Base-by-base conservation (phyloP, 2,329 filamentous ascomycete genomes). In the Nemania diffusa region DNA sequence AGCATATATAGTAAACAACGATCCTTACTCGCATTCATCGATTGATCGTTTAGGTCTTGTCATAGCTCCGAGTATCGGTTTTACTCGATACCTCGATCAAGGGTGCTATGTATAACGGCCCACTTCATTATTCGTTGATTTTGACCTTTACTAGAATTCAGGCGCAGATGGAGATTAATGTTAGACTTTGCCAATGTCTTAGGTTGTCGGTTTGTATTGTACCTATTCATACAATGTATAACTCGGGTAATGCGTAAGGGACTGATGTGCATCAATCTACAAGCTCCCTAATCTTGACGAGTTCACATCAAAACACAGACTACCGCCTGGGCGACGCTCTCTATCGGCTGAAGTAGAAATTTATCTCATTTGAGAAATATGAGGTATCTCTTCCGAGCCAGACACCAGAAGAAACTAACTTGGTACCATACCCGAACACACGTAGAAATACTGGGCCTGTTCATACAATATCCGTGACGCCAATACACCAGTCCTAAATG, bases 401-500 rank as follows among this genome's bases (percentile, higher is more conserved):
- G 64, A 61, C 56, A 63, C 67, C 57, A 62, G 62, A 8, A 55
- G 27, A 62, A 64, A 52, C 29, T 62, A 32, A 59, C 53, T 62
- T 52, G 53, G 37, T 62, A 51, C 63, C 61, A 64, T 61, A 42
- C 50, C 63, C 42, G 57, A 64, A 32, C 32, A 50, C 55, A 27
- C 61, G 66, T 64, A 59, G 57, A 52, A 67, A 64, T 61, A 60
- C 40, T 55, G 61, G 57, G 51, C 57, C 61, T 67, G 66, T 67
- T 62, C 69, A 70, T 70, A 70, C 66, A 70, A 67, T 70, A 69
- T 69, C 69, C 69, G 66, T 69, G 69, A 70, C 69, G 69, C 69
- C 69, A 64, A 69, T 70, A 70, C 66, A 69, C 69, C 69, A 62
- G 57, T 66, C 69, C 64, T 37, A 50, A 67, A 70, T 69, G 63